Percentiles rank a stretch among this genome's conserved stretches.
Evolutionary conservation across 1,139 yeast species (phyloP).

Genomic region (Scheffersomyces parashehatae): DNA sequence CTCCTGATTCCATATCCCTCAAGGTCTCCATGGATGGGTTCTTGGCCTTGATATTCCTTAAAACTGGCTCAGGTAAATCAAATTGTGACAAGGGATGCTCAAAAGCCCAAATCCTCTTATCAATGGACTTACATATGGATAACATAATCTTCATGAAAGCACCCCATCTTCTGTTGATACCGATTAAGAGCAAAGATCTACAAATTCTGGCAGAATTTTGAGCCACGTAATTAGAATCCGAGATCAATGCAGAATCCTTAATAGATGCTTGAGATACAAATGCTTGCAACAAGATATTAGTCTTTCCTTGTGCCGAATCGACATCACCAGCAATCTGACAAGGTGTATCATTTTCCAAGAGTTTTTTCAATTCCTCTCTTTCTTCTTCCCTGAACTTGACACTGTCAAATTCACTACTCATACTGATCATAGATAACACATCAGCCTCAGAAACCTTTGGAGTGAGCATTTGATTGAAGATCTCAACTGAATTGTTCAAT

Average conservation of each 20-base stretch:
- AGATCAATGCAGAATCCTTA: slow-evolving; percentile 75
- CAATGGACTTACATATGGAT: slow-evolving; percentile 82
- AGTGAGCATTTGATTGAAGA: slow-evolving; percentile 81
- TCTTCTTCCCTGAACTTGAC: slow-evolving; percentile 91
- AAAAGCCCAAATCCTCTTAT: slow-evolving; percentile 82
- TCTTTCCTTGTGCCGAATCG: slow-evolving; percentile 80
- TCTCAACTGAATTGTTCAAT: slow-evolving; percentile 80
- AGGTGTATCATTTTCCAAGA: slow-evolving; percentile 63
- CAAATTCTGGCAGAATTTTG: slow-evolving; percentile 93
- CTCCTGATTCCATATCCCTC: slow-evolving; percentile 72
- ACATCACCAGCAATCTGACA: slow-evolving; percentile 83
- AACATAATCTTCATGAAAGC: slow-evolving; percentile 70
- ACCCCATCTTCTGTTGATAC: slow-evolving; percentile 91
- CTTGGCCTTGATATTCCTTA: slow-evolving; percentile 62
- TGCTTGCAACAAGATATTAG: slow-evolving; percentile 84
- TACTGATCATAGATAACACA: slow-evolving; percentile 81
- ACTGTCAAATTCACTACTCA: slow-evolving; percentile 93
- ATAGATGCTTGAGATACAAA: slow-evolving; percentile 75
- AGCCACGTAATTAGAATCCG: slow-evolving; percentile 92
- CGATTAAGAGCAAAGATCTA: slow-evolving; percentile 84
- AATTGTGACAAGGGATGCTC: slow-evolving; percentile 91
- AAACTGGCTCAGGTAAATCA: slow-evolving; percentile 68
- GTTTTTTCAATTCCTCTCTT: slow-evolving; percentile 61
- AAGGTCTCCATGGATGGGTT: slow-evolving; percentile 70
- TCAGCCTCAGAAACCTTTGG: slow-evolving; percentile 93